These are phyloP conservation scores for Aspergillus mulundensis DNA, from an alignment of 495 filamentous ascomycete genomes.

Conservation along the genomic window DNA sequence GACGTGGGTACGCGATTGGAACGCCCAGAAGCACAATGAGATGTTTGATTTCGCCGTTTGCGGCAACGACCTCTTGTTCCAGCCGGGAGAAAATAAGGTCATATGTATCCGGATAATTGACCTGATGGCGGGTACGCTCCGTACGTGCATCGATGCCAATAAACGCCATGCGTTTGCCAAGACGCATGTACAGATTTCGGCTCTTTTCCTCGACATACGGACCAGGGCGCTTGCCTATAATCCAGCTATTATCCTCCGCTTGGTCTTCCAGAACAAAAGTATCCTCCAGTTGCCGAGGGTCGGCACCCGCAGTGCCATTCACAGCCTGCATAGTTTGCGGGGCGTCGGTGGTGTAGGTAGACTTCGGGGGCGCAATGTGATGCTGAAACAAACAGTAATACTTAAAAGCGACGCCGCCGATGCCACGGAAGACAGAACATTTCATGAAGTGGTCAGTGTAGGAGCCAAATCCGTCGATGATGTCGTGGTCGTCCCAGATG, in stretches of 20 bases:
- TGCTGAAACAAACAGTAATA: conserved; percentile 96
- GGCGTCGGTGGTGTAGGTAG: conserved; percentile 74
- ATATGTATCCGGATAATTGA: conserved; percentile 90
- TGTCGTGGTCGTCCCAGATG: conserved; percentile 92
- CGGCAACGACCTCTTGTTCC: conserved; percentile 57
- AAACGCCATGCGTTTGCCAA: conserved; percentile 84
- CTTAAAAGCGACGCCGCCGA: conserved; percentile 80
- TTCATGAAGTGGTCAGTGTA: conserved; percentile 94
- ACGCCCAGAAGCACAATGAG: conserved; percentile 84
- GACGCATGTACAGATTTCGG: conserved; percentile 72
- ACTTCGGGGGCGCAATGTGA: conserved; percentile 75
- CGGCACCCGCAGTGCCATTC: conserved; percentile 49
- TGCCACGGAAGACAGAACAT: conserved; percentile 85
- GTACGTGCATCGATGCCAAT: conserved; percentile 85
- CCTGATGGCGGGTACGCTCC: conserved; percentile 85
- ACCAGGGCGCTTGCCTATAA: conserved; percentile 71
- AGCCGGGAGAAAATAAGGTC: conserved; percentile 72
- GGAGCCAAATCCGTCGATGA: conserved; percentile 89
- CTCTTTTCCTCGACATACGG: conserved; percentile 77
- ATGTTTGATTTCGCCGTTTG: conserved; percentile 66
- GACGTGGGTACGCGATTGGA: conserved; percentile 89
- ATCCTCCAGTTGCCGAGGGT: conserved; percentile 63
- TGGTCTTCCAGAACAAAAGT: conserved; percentile 61
- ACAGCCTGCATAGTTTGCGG: conserved; percentile 48
- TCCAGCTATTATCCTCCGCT: conserved; percentile 67